Base-by-base conservation (phyloP, 2,329 filamentous ascomycete species). In the Corynespora cassiicola region DNA sequence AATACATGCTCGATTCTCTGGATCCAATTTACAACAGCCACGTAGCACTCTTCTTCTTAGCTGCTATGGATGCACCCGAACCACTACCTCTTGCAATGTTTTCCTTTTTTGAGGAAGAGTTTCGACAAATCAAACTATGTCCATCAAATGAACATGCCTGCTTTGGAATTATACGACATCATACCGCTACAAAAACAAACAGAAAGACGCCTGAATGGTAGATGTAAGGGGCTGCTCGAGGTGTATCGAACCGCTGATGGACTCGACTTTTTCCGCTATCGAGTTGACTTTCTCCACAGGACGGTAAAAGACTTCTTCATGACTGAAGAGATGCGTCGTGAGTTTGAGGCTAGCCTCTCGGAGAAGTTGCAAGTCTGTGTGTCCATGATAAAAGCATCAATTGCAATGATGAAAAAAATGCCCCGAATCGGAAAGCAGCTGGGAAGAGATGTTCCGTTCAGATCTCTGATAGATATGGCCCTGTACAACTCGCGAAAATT, bases 291-390 rank as follows among this genome's bases (percentile, higher is more conserved):
- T 34, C 31, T 47, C 8, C 43, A 47, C 23, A 12, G 44, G 10
- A 39, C 44, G n/a, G 39, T 42, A 7, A 12, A 24, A 27, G 44
- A 47, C 21, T 47, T 35, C 16, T 16, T 45, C 26, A 21, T 79
- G 22, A 38, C 35, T 11, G 8, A 9, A 7, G 35, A 38, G 28
- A 49, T 77, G 78, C 35, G 39, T 35, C n/a, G 18, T 15, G 26
- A 36, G 18, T 25, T 36, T 17, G 33, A 36, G 22, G 7, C 16
- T 10, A 27, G 24, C 18, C 24, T 36, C 12, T 17, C 33, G 7
- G 12, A 15, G 6, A 27, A 15, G 5, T 18, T 36, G 7, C 33
- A 36, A 18, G 28, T 36, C n/a, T 36, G 33, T 14, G 11, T 20
- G 7, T 36, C 33, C 10, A 27, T 36, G 33, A 7, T 28, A 5